These are phyloP conservation scores for Cenchrus purpureus DNA, from an alignment of 176 grass and related monocot genomes.

Conservation along the genomic window DNA sequence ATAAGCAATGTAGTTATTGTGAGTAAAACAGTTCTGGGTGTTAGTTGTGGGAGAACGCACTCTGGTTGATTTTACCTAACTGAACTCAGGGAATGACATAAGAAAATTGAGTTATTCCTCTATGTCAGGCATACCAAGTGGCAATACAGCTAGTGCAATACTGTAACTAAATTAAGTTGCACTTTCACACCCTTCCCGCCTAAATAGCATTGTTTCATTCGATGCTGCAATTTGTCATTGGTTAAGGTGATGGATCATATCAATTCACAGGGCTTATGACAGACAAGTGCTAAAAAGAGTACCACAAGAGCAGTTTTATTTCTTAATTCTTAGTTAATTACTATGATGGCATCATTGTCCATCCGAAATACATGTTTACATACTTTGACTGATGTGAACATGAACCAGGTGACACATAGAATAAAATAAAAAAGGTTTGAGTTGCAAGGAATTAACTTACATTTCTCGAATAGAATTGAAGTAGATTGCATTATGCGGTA, in stretches of 20 bases:
- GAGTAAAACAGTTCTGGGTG: background rate
- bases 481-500: constrained; percentile 64
- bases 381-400: background rate
- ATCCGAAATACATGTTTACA: constrained; percentile 4
- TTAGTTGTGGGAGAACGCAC: background rate
- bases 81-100: background rate
- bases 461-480: constrained; percentile 91
- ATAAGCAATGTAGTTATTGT: background rate
- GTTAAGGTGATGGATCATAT: background rate
- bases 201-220: background rate
- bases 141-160: background rate
- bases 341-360: background rate
- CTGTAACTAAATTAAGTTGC: background rate
- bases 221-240: background rate
- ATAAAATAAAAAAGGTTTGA: constrained; percentile 12
- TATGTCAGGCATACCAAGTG: background rate
- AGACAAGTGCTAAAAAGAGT: background rate
- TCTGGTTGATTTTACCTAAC: background rate
- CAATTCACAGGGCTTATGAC: background rate
- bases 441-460: constrained; percentile 51
- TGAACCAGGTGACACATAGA: background rate
- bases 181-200: background rate
- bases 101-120: background rate
- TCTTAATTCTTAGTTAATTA: background rate
- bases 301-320: background rate